phyloP scores from a whole-genome alignment of 2,329 filamentous ascomycete genomes.

The Scedosporium minutisporum region DNA sequence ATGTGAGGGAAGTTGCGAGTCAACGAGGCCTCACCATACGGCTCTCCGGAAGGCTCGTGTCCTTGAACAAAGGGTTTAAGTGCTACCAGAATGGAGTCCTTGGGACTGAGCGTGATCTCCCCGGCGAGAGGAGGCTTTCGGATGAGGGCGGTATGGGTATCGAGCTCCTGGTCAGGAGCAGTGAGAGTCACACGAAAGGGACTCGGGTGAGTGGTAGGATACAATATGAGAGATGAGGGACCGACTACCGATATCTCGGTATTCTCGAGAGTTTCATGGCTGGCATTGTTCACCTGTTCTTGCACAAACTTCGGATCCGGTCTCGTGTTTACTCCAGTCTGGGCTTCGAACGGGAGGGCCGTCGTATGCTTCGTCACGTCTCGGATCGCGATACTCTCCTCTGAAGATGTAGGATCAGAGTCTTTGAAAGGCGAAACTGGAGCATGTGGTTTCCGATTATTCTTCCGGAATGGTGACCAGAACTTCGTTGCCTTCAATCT shows the following conservation, averaged over 20 bases:
- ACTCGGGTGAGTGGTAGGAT: too few relatives aligned
- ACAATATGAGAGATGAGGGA: too few relatives aligned
- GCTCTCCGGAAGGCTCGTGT: not conserved
- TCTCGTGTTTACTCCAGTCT: too few relatives aligned
- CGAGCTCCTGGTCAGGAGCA: not conserved
- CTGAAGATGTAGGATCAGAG: not conserved
- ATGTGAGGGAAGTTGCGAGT: too few relatives aligned
- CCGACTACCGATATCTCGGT: too few relatives aligned
- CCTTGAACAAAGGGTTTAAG: not conserved
- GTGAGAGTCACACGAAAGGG: too few relatives aligned
- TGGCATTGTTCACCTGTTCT: too few relatives aligned
- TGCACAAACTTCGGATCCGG: too few relatives aligned
- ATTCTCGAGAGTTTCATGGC: too few relatives aligned
- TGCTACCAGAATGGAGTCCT: not conserved
- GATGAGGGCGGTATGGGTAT: not conserved
- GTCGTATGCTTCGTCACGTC: not conserved
- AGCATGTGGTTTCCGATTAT: not conserved
- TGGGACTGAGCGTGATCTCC: not conserved
- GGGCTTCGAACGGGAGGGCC: too few relatives aligned
- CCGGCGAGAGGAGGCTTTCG: not conserved
- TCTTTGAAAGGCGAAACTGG: not conserved
- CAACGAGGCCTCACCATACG: too few relatives aligned
- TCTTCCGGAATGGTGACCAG: not conserved
- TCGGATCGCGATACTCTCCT: not conserved
- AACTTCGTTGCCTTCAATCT: too few relatives aligned